Evolutionary conservation across 208 protist genomes (phyloP).

Genomic region (Phytomonas serpens): DNA sequence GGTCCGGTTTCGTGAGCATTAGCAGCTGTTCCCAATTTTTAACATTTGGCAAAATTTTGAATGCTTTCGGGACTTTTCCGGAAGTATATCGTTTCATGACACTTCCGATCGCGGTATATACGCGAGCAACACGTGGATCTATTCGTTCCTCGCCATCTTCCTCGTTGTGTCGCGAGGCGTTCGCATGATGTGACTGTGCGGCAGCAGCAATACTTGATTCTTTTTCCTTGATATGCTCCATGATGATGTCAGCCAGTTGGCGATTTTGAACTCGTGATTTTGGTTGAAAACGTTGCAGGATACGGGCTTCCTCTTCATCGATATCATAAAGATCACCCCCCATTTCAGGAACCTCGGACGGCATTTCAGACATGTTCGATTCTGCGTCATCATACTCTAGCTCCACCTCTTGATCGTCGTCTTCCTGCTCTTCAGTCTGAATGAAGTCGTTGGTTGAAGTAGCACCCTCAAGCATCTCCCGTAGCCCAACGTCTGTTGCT

Average conservation of each 20-base stretch:
- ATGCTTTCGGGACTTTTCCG: slow-evolving; percentile 98
- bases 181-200: background rate
- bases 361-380: slow-evolving; percentile 71
- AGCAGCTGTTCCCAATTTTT: slow-evolving; percentile 97
- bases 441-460: slow-evolving; percentile 10
- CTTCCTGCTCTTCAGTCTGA: slow-evolving; percentile 21
- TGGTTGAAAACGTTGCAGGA: slow-evolving; percentile 86
- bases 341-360: slow-evolving; percentile 53
- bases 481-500: slow-evolving; percentile 6
- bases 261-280: slow-evolving; percentile 77
- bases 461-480: slow-evolving; percentile 15
- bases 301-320: slow-evolving; percentile 80
- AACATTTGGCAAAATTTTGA: slow-evolving; percentile 97
- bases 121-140: slow-evolving; percentile 77
- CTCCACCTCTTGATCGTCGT: slow-evolving; percentile 43
- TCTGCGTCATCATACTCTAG: slow-evolving; percentile 83
- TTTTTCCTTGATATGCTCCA: slow-evolving; percentile 87
- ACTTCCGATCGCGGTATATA: slow-evolving; percentile 92
- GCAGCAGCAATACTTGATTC: slow-evolving; percentile 22
- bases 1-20: slow-evolving; percentile 93
- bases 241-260: slow-evolving; percentile 88
- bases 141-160: slow-evolving; percentile 35
- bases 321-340: slow-evolving; percentile 72
- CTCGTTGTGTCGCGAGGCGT: slow-evolving; percentile 3
- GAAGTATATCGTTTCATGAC: slow-evolving; percentile 94